phyloP scores from a whole-genome alignment of 202 grass and related monocot genomes.

The Setaria viridis region DNA sequence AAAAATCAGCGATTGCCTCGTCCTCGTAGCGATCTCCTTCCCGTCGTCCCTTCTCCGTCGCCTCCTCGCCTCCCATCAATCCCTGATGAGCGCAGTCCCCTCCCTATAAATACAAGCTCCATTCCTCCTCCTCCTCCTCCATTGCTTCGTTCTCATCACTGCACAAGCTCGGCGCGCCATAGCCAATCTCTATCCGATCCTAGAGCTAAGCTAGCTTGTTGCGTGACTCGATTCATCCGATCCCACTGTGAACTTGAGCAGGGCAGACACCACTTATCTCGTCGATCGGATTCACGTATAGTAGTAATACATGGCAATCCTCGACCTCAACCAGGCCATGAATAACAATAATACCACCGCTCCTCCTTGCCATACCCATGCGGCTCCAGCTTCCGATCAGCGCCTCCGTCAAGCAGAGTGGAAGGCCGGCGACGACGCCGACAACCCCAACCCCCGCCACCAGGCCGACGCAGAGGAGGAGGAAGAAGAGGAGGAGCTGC shows the following conservation, averaged over 20 bases:
- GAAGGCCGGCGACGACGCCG: not conserved
- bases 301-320: not conserved
- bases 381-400: not conserved
- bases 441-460: not conserved
- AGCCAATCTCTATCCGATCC: not conserved
- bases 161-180: not conserved
- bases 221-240: not conserved
- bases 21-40: not conserved
- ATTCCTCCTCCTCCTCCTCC: not conserved
- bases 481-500: not conserved
- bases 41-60: not conserved
- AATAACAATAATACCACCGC: not conserved
- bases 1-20: not conserved
- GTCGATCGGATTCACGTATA: not conserved
- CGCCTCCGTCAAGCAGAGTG: not conserved
- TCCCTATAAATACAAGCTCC: constrained; percentile 16
- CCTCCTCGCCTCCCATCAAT: not conserved
- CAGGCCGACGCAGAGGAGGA: not conserved
- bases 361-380: not conserved
- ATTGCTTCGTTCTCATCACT: not conserved
- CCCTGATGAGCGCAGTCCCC: not conserved
- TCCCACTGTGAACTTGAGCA: not conserved
- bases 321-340: not conserved
- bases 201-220: not conserved
- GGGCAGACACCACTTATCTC: not conserved